phyloP scores from a whole-genome alignment of 2,329 filamentous ascomycete species.

The Pseudophaeomoniella oleicola region DNA sequence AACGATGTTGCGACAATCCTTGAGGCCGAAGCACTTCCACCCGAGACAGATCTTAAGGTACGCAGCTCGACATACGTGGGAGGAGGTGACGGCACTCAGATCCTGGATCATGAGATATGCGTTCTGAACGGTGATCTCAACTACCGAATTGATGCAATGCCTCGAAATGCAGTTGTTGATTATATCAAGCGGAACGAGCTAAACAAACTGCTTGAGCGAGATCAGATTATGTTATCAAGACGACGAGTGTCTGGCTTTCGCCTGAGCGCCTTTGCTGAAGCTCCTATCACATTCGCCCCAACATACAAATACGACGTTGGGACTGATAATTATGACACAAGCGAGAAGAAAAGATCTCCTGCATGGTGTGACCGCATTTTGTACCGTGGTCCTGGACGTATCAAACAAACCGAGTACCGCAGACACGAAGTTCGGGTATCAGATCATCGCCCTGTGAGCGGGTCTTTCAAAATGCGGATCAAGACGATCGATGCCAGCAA shows the following conservation, averaged over 20 bases:
- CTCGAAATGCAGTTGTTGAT: conserved; percentile 78
- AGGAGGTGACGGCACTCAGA: conserved; percentile 89
- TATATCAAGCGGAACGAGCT: conserved; percentile 73
- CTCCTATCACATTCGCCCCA: conserved; percentile 79
- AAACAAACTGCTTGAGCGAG: conserved; percentile 73
- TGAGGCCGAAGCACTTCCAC: conserved; percentile 60
- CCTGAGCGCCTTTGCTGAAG: conserved; percentile 78
- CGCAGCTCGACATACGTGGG: conserved; percentile 70
- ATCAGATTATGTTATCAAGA: conserved; percentile 79
- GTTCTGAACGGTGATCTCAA: conserved; percentile 93
- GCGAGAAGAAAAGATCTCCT: conserved; percentile 84
- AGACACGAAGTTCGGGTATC: conserved; percentile 82
- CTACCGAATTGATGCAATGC: conserved; percentile 96
- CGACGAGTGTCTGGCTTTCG: conserved; percentile 83
- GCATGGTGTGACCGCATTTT: conserved; percentile 94
- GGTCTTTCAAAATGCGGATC: conserved; percentile 64
- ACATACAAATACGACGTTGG: conserved; percentile 99
- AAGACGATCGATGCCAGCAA: conserved; percentile 63
- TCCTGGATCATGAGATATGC: conserved; percentile 95
- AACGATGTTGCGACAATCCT: conserved; percentile 85
- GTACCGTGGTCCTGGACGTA: conserved; percentile 66
- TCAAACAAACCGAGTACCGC: conserved; percentile 77
- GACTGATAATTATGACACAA: conserved; percentile 83
- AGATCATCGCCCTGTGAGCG: conserved; percentile 87
- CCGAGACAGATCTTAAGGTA: conserved; percentile 50